These are phyloP conservation scores for Fragaria nilgerrensis DNA, from an alignment of 306 rosid species.

Conservation along the genomic window DNA sequence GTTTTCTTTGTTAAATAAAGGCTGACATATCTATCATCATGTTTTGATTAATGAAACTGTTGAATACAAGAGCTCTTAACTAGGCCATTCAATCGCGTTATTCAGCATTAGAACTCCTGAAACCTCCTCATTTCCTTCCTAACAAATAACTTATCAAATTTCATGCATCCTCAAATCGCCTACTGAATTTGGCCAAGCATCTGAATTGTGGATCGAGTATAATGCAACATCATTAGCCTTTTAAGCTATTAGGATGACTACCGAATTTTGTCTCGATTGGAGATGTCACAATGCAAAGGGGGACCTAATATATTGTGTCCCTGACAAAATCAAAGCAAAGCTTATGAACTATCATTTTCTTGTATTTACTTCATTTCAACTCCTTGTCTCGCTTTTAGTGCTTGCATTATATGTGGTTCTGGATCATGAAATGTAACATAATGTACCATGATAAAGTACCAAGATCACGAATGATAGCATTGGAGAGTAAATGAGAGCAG, in stretches of 20 bases:
- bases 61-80: no score
- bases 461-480: constrained; percentile 6
- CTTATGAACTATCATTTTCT: constrained; percentile 9
- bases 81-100: no score
- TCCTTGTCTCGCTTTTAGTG: background rate
- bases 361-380: background rate
- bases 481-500: background rate
- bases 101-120: background rate
- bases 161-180: background rate
- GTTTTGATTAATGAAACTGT: no score
- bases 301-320: constrained; percentile 2
- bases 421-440: background rate
- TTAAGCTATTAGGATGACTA: background rate
- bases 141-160: background rate
- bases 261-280: background rate
- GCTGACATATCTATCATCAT: no score
- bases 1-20: no score
- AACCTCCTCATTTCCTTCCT: background rate
- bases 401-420: background rate
- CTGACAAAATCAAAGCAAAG: background rate
- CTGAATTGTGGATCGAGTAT: background rate
- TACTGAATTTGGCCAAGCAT: background rate
- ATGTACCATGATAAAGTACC: background rate
- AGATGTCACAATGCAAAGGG: background rate
- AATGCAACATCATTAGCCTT: background rate